Percentiles rank a stretch among this genome's conserved stretches.
phyloP scores from a whole-genome alignment of 371 early-diverging fungal genomes.

The Conidiobolus incongruus region DNA sequence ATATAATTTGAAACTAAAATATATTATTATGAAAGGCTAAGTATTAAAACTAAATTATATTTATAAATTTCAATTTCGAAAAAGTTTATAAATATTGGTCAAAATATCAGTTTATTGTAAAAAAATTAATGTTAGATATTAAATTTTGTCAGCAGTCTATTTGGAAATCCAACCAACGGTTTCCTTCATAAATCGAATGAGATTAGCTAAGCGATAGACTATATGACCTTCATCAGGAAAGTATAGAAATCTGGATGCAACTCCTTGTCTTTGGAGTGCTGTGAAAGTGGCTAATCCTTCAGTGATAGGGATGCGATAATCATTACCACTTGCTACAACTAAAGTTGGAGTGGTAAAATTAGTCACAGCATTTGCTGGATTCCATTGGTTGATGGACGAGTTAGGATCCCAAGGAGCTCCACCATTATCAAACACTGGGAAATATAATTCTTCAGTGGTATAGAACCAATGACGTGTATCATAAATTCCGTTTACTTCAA shows the following conservation, averaged over 20 bases:
- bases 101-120: too few species aligned
- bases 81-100: too few species aligned
- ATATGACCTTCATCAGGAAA: conserved; percentile 73
- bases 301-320: conserved; percentile 38
- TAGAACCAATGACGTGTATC: conserved; percentile 32
- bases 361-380: conserved; percentile 40
- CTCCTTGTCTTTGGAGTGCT: conserved; percentile 43
- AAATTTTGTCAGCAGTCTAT: too few species aligned
- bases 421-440: conserved; percentile 43
- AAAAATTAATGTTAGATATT: too few species aligned
- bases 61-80: too few species aligned
- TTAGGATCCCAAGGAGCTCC: conserved; percentile 34
- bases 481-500: conserved; percentile 67
- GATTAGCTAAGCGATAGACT: too few species aligned
- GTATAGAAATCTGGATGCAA: conserved; percentile 46
- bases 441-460: conserved; percentile 59
- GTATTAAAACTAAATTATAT: too few species aligned
- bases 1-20: too few species aligned
- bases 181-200: too few species aligned
- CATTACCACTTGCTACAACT: conserved; percentile 38
- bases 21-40: too few species aligned
- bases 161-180: too few species aligned
- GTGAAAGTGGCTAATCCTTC: conserved; percentile 62
- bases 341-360: conserved; percentile 63
- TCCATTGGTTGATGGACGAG: conserved; percentile 30